These are phyloP conservation scores for Vanderwaltozyma verrucispora DNA, from an alignment of 805 yeast species.

Conservation along the genomic window DNA sequence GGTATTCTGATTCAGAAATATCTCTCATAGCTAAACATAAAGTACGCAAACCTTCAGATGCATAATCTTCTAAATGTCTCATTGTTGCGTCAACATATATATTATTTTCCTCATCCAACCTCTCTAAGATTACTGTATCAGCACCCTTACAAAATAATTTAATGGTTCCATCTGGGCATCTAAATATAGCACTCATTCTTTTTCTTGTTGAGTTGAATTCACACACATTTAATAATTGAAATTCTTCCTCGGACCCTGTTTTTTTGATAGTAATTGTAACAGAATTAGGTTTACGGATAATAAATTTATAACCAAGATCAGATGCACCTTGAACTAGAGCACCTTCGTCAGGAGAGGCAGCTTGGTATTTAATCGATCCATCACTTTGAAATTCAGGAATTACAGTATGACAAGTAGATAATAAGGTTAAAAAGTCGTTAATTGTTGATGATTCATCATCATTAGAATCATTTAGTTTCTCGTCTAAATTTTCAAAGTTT, in stretches of 20 bases:
- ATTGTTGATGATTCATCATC: constrained; percentile 40
- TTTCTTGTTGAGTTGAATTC: constrained; percentile 97
- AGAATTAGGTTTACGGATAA: constrained; percentile 74
- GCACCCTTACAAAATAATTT: constrained; percentile 94
- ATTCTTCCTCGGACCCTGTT: constrained; percentile 43
- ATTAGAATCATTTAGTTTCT: constrained; percentile 35
- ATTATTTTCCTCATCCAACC: constrained; percentile 55
- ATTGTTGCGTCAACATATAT: constrained; percentile 78
- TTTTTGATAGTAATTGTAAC: constrained; percentile 52
- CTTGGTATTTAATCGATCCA: constrained; percentile 80
- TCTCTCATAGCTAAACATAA: constrained; percentile 84
- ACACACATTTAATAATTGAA: constrained; percentile 79
- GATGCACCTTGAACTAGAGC: constrained; percentile 98
- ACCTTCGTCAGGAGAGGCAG: constrained; percentile 99
- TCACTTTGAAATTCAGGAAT: constrained; percentile 72
- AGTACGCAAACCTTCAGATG: constrained; percentile 91
- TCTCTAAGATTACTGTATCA: constrained; percentile 87
- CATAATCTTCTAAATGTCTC: constrained; percentile 89
- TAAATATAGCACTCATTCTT: constrained; percentile 91
- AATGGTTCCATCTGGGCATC: constrained; percentile 89
- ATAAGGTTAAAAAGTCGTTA: constrained; percentile 67
- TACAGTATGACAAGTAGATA: constrained; percentile 95
- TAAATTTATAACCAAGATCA: constrained; percentile 70
- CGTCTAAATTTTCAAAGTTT: constrained; percentile 53
- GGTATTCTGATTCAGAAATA: constrained; percentile 68